Evolutionary conservation across 305 asterid species (phyloP).

Genomic region (Rubia tinctorum): DNA sequence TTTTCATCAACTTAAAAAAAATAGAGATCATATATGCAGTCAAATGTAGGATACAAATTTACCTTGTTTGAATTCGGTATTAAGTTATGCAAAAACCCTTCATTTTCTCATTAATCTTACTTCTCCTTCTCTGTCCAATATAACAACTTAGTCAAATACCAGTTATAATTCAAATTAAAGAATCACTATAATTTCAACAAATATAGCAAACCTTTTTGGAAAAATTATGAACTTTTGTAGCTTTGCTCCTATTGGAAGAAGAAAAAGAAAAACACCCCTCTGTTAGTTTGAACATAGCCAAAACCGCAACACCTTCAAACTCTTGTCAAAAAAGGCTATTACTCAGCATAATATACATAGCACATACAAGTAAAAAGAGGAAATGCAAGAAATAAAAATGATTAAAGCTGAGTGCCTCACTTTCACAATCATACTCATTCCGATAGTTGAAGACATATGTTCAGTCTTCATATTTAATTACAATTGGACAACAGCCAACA

Average conservation of each 20-base stretch:
- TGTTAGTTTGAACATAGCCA: slow-evolving; percentile 27
- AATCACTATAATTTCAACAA: not conserved
- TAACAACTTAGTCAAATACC: slow-evolving; percentile 1
- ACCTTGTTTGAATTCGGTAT: slow-evolving; percentile 87
- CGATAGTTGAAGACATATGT: slow-evolving; percentile 26
- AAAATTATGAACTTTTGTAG: slow-evolving; percentile 83
- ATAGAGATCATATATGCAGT: not conserved
- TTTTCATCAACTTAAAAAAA: not conserved
- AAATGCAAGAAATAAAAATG: not conserved
- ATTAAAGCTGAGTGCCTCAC: slow-evolving; percentile 44
- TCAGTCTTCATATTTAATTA: too few species aligned
- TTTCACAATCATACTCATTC: slow-evolving; percentile 68
- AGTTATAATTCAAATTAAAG: not conserved
- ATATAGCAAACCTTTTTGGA: slow-evolving; percentile 60
- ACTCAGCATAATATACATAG: not conserved
- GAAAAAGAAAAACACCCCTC: slow-evolving; percentile 21
- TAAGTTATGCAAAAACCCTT: slow-evolving; percentile 66
- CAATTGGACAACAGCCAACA: too few species aligned
- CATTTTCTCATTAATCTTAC: slow-evolving; percentile 88
- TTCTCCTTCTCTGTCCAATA: slow-evolving; percentile 59
- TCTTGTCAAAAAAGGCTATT: slow-evolving; percentile 33
- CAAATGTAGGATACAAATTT: not conserved
- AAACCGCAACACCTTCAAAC: slow-evolving; percentile 22
- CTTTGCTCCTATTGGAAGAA: slow-evolving; percentile 69
- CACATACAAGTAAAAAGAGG: not conserved